Evolutionary conservation across 2,329 filamentous ascomycete genomes (phyloP).

Genomic region (Pseudocercospora fuligena): DNA sequence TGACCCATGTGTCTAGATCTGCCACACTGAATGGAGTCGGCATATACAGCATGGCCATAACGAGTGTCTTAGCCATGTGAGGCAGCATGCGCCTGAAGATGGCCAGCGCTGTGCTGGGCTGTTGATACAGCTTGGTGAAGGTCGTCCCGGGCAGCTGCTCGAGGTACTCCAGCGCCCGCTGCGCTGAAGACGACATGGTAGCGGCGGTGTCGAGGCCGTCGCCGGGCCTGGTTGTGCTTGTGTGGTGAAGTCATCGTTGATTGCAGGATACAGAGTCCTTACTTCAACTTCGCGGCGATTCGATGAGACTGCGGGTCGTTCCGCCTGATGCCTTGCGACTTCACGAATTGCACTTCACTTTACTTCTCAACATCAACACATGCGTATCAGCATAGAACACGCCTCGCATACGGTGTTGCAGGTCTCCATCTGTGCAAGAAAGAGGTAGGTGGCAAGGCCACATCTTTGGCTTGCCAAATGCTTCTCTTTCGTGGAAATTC

Average conservation of each 20-base stretch:
- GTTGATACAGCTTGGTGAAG: slow-evolving; percentile 89
- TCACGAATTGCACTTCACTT: neutral
- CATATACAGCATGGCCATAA: slow-evolving; percentile 94
- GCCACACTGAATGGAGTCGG: slow-evolving; percentile 76
- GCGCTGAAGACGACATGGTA: slow-evolving; percentile 55
- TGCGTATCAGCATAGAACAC: too few relatives aligned
- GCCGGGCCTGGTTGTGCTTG: slow-evolving; percentile 20
- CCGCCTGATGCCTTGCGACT: neutral
- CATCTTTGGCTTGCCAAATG: too few relatives aligned
- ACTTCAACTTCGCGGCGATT: slow-evolving; percentile 13
- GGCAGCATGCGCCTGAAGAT: slow-evolving; percentile 98
- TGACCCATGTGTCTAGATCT: slow-evolving; percentile 86
- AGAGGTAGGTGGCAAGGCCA: too few relatives aligned
- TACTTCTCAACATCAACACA: neutral
- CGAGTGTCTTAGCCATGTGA: slow-evolving; percentile 89
- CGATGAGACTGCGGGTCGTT: slow-evolving; percentile 9
- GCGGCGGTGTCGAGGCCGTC: slow-evolving; percentile 22
- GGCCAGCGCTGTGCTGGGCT: slow-evolving; percentile 91
- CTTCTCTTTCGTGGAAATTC: too few relatives aligned
- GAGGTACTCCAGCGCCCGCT: slow-evolving; percentile 81
- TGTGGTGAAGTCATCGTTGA: slow-evolving; percentile 22
- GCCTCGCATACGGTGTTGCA: too few relatives aligned
- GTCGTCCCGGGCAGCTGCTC: slow-evolving; percentile 88
- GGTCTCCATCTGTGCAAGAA: too few relatives aligned
- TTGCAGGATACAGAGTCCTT: slow-evolving; percentile 15